Evolutionary conservation across 192 early-diverging fungal species (phyloP), one percentile per base, ranked within the genome.

Genomic region (Powellomyces hirtus): DNA sequence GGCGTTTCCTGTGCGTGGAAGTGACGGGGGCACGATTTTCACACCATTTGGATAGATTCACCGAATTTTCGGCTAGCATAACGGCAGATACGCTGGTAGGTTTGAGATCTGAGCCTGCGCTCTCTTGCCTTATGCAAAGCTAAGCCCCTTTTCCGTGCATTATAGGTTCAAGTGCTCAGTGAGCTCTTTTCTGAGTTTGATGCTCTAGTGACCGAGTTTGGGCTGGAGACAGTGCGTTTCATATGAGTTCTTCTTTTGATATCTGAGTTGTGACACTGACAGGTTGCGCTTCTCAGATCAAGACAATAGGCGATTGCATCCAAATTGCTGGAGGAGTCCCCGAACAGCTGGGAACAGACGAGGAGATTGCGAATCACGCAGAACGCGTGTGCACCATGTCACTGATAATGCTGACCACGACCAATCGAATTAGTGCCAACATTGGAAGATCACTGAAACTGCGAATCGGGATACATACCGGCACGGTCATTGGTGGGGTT

Each of bases 261-360:
- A 49, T 24, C 66, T 66, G 13, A 45, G 11, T 3, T 20, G 67
- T 51, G 13, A 3, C 13, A 24, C 33, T 59, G 33, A 30, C 36
- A 61, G 10, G 27, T 4, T 11, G n/a, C 16, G 1, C 30, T 38
- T 33, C 29, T 5, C 60, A 75, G 73, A 76, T 76, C 42, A 76
- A 76, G 45, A 73, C 71, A 24, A 76, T 76, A 37, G 75, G 75
- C 31, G 75, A 76, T 59, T 76, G 71, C 59, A 57, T 69, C 33
- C 64, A 76, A 18, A 42, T 73, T 30, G 70, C 70, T 8, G 75
- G 75, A 38, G 75, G 75, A 0, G 70, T 76, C 6, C 75, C 75
- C 0, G 75, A 76, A 33, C 75, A 73, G 46, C 52, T 75, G 1
- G 38, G 37, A 22, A 38, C 38, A 2, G 63, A 74, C 4, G 64